phyloP scores from a whole-genome alignment of 306 rosid species.

The Ziziphus jujuba region DNA sequence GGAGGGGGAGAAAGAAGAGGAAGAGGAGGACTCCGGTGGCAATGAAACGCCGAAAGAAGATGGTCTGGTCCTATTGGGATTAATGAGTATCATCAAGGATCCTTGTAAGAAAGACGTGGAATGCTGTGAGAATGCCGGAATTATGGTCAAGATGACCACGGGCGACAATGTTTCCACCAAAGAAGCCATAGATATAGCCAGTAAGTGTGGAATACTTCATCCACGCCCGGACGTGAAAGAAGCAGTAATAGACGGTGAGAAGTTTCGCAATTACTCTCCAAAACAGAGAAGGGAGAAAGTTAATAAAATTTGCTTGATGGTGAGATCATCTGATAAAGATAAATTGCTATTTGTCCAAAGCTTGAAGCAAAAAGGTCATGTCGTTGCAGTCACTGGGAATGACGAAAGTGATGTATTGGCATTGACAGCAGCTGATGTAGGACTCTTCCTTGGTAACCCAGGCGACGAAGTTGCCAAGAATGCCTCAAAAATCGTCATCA shows the following conservation, averaged over 20 bases:
- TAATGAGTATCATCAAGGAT: slow-evolving; percentile 38
- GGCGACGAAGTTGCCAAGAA: slow-evolving; percentile 39
- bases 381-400: slow-evolving; percentile 40
- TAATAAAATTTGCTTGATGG: slow-evolving; percentile 39
- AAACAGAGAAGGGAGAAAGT: slow-evolving; percentile 35
- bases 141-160: slow-evolving; percentile 40
- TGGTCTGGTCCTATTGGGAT: slow-evolving; percentile 29
- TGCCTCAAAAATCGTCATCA: slow-evolving; percentile 40
- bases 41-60: no score
- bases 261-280: slow-evolving; percentile 33
- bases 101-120: slow-evolving; percentile 38
- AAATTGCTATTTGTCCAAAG: slow-evolving; percentile 38
- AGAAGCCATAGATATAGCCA: slow-evolving; percentile 38
- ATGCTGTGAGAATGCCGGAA: slow-evolving; percentile 34
- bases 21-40: no score
- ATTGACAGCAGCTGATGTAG: slow-evolving; percentile 37
- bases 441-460: slow-evolving; percentile 45
- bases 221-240: slow-evolving; percentile 10
- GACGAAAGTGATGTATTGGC: slow-evolving; percentile 38
- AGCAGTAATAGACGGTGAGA: slow-evolving; percentile 39
- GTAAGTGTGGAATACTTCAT: slow-evolving; percentile 41
- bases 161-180: slow-evolving; percentile 42
- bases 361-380: slow-evolving; percentile 40
- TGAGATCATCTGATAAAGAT: slow-evolving; percentile 38
- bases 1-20: no score